These are phyloP conservation scores for Dendryphion nanum DNA, from an alignment of 2,329 filamentous ascomycete genomes.

Conservation along the genomic window DNA sequence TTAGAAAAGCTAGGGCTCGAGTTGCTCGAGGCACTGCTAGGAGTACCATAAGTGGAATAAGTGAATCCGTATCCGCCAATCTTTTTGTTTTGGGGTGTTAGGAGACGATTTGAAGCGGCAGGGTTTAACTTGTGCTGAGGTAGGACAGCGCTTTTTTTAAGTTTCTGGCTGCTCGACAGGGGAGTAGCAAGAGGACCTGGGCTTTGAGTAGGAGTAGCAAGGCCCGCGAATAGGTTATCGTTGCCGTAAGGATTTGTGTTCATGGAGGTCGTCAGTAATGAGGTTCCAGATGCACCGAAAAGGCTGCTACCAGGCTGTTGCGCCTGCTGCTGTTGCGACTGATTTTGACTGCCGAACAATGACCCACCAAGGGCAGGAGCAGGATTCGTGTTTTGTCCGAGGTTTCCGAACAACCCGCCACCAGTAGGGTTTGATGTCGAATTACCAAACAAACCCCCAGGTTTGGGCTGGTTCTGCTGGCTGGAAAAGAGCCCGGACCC, in stretches of 20 bases:
- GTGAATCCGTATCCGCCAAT: slow-evolving; percentile 71
- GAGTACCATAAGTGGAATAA: slow-evolving; percentile 87
- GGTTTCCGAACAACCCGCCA: slow-evolving; percentile 48
- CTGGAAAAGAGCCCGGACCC: slow-evolving; percentile 37
- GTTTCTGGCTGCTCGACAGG: slow-evolving; percentile 71
- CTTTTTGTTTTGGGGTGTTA: slow-evolving; percentile 74
- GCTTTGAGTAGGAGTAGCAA: slow-evolving; percentile 65
- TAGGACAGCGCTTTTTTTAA: slow-evolving; percentile 75
- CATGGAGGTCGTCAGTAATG: slow-evolving; percentile 49
- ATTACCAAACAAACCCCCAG: slow-evolving; percentile 38
- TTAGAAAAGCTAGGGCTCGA: slow-evolving; percentile 65
- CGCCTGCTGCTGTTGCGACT: slow-evolving; percentile 43
- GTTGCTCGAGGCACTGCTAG: slow-evolving; percentile 68
- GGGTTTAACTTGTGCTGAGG: slow-evolving; percentile 88
- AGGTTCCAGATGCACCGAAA: slow-evolving; percentile 54
- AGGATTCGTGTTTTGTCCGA: slow-evolving; percentile 43
- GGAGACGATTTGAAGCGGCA: slow-evolving; percentile 72
- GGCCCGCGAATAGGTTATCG: slow-evolving; percentile 76
- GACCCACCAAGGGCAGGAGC: slow-evolving; percentile 28
- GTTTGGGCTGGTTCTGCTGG: slow-evolving; percentile 41
- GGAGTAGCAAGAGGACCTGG: slow-evolving; percentile 92
- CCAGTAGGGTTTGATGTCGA: slow-evolving; percentile 38
- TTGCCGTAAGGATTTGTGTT: slow-evolving; percentile 88
- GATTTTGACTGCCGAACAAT: slow-evolving; percentile 47
- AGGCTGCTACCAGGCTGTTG: slow-evolving; percentile 43